Evolutionary conservation across 768 basidiomycete genomes (phyloP), one percentile per base, ranked within the genome.

Genomic region (Lentinula sp.): DNA sequence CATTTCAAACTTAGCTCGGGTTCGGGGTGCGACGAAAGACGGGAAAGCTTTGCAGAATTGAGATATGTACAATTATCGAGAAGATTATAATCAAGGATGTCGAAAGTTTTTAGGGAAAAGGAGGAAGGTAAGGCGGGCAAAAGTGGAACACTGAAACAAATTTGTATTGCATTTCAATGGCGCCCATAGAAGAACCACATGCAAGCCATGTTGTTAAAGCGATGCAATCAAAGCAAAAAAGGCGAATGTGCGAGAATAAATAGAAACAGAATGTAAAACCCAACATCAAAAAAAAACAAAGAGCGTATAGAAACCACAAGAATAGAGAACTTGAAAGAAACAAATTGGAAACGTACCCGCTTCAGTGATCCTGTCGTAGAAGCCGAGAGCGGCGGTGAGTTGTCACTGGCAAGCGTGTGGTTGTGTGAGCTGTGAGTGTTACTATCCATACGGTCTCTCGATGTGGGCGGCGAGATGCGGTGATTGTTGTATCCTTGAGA

Each of bases 311-410:
- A 49, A 31, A 49, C 2, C 10, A 28, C 61, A n/a, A 21, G 40
- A 34, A 18, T 7, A 45, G 50, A 48, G 54, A 46, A 37, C 32
- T 1, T n/a, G 60, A 40, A 21, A 13, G 23, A 50, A 60, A 48
- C 9, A 18, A 57, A 62, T n/a, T 23, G 28, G 57, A 8, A 46
- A 32, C 34, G 46, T 49, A 11, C 32, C 56, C 54, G 31, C 55
- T 61, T 61, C 45, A 57, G 11, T 48, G 21, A 48, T 23, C 46
- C 46, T 48, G 46, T 18, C 21, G 46, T 35, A 34, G 50, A 51
- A 51, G 50, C 50, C 50, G 50, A 51, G 13, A 51, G 50, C 50
- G 50, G 50, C 50, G 50, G 50, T 18, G 50, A 51, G 50, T 51
- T 51, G 8, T 51, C 50, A 28, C 9, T 50, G 23, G 49, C 8